Conservation (phyloP, 768 basidiomycete genomes). For the Naganishia randhawae region DNA sequence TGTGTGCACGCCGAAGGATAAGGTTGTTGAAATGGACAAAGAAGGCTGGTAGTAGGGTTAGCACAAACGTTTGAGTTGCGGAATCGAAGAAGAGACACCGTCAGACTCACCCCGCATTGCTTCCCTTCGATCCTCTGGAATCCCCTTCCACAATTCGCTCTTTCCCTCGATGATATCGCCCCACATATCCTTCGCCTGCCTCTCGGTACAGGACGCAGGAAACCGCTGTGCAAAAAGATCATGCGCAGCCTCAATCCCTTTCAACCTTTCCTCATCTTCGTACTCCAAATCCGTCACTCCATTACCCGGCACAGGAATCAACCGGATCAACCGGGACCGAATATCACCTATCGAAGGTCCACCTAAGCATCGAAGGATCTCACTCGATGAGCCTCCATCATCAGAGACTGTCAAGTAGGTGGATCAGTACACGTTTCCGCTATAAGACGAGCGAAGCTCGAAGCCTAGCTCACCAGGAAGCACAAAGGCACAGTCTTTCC, state of each 20-base stretch:
- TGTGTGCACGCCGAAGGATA: slow-evolving; percentile 80
- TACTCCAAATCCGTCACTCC: slow-evolving; percentile 54
- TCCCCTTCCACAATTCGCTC: slow-evolving; percentile 73
- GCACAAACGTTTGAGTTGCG: not conserved
- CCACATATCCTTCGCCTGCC: slow-evolving; percentile 83
- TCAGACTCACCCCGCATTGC: slow-evolving; percentile 69
- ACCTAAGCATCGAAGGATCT: slow-evolving; percentile 83
- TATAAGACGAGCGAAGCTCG: not conserved
- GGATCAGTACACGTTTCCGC: not conserved
- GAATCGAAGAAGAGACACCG: not conserved
- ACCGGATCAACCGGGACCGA: slow-evolving; percentile 71
- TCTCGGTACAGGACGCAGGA: slow-evolving; percentile 64
- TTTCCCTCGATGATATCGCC: slow-evolving; percentile 83
- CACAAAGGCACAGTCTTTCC: slow-evolving; percentile 67
- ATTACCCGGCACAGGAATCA: slow-evolving; percentile 58
- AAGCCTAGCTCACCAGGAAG: slow-evolving; percentile 59
- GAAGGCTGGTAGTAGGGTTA: slow-evolving; percentile 60
- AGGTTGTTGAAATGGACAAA: slow-evolving; percentile 88
- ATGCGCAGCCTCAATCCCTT: slow-evolving; percentile 63
- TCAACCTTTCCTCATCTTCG: slow-evolving; percentile 32
- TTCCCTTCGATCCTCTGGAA: slow-evolving; percentile 85
- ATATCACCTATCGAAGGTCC: slow-evolving; percentile 50
- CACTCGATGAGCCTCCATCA: slow-evolving; percentile 90
- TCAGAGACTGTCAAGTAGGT: slow-evolving; percentile 61
- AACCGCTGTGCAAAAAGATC: slow-evolving; percentile 75